These are phyloP conservation scores for Verticillium klebahnii DNA, from an alignment of 2,329 filamentous ascomycete genomes.

Conservation along the genomic window DNA sequence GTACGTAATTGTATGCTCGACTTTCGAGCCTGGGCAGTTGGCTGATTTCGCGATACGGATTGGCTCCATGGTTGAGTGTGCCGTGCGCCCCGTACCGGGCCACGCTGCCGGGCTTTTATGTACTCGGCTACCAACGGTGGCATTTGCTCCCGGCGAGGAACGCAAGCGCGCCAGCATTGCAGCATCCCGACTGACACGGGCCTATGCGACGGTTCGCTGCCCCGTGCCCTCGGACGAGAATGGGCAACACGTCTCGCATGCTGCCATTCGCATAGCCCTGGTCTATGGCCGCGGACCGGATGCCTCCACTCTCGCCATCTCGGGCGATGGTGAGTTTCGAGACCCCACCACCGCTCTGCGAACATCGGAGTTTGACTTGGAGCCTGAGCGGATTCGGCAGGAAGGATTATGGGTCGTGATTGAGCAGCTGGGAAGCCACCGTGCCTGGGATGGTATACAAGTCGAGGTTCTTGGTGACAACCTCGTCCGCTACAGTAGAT, in stretches of 20 bases:
- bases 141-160: slow-evolving; percentile 38
- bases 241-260: slow-evolving; percentile 22
- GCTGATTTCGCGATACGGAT: slow-evolving; percentile 72
- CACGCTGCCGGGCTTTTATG: slow-evolving; percentile 73
- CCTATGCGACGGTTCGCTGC: slow-evolving; percentile 46
- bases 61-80: slow-evolving; percentile 55
- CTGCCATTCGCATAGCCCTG: slow-evolving; percentile 61
- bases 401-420: slow-evolving; percentile 75
- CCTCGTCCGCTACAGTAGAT: slow-evolving; percentile 35
- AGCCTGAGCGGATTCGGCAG: slow-evolving; percentile 50
- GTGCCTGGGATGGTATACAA: slow-evolving; percentile 37
- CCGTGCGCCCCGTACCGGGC: slow-evolving; percentile 57
- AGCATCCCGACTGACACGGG: slow-evolving; percentile 50
- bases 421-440: slow-evolving; percentile 65
- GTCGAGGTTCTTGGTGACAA: slow-evolving; percentile 49
- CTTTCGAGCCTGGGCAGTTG: slow-evolving; percentile 76
- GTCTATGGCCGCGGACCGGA: slow-evolving; percentile 70
- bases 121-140: slow-evolving; percentile 52
- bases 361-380: slow-evolving; percentile 70
- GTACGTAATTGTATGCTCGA: slow-evolving; percentile 88
- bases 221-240: slow-evolving; percentile 3
- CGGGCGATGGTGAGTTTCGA: slow-evolving; percentile 68
- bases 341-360: slow-evolving; percentile 64
- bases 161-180: slow-evolving; percentile 34
- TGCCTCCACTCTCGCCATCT: slow-evolving; percentile 58